Evolutionary conservation across 2,329 filamentous ascomycete genomes (phyloP), one percentile per base, ranked within the genome.

Genomic region (Echinosphaeria canescens): DNA sequence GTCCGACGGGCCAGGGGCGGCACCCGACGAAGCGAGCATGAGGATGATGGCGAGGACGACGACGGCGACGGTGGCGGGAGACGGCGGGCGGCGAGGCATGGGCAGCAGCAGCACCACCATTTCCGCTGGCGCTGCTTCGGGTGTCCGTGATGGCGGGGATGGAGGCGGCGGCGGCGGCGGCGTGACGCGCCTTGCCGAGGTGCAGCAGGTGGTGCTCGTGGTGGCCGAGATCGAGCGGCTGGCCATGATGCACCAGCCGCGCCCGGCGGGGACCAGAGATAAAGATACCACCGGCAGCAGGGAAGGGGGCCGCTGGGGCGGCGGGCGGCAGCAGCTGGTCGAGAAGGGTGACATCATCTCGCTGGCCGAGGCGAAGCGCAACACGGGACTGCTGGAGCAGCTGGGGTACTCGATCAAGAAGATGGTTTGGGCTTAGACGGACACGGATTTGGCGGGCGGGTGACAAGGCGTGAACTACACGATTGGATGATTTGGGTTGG

Each of bases 331-430:
- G n/a, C n/a, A 70, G 4, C 40, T 74, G 13, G 58, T 42, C 15
- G 37, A 65, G 35, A 56, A 51, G 33, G 59, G 54, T 0, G 75
- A 85, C 38, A 79, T 98, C 27, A 80, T 98, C 27, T 79, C 75
- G 14, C 46, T 91, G 28, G 69, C 68, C 2, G 82, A 93, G 42
- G 88, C 88, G 30, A 85, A 68, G 59, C 76, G 66, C 54, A 82
- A 74, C 32, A 93, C 85, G 0, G 79, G 82, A 0, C 59, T 90
- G 38, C 47, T 95, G 27, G 85, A 93, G 49, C 74, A 85, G 44
- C 50, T 90, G 41, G 80, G 82, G 2, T 82, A 95, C 54, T 76
- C 75, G 31, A 60, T 95, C 39, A 93, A 92, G 64, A 91, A 80
- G 56, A 51, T 95, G 44, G 82, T 98, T 10, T 95, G 88, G 88